phyloP scores from a whole-genome alignment of 441 rosid species.

The Flueggea neowawraea region DNA sequence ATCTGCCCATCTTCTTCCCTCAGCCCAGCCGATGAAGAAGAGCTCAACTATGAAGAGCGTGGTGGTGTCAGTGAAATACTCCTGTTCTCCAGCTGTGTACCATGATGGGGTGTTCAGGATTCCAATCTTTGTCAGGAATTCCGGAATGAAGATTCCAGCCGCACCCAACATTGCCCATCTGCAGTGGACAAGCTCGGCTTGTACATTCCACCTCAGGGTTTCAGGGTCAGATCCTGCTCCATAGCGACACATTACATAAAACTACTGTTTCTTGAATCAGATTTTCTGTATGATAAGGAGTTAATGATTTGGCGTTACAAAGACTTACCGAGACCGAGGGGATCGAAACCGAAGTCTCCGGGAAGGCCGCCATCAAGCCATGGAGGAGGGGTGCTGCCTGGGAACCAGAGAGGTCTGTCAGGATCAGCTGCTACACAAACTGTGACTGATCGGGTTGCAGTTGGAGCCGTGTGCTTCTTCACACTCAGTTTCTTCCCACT shows the following conservation, averaged over 20 bases:
- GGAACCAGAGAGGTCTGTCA: constrained; percentile 94
- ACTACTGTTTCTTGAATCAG: background rate
- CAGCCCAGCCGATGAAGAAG: constrained; percentile 92
- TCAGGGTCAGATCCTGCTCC: constrained; percentile 85
- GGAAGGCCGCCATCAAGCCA: constrained; percentile 99
- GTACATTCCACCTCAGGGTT: constrained; percentile 86
- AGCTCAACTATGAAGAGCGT: constrained; percentile 80
- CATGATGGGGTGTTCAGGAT: constrained; percentile 91
- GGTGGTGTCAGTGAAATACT: constrained; percentile 96
- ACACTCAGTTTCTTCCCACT: constrained; percentile 66
- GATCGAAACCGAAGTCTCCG: constrained; percentile 96
- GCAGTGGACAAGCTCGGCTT: constrained; percentile 88
- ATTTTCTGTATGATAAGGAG: background rate
- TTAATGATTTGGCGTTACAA: background rate
- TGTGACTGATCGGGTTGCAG: constrained; percentile 19
- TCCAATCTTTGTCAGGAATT: constrained; percentile 82
- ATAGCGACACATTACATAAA: background rate
- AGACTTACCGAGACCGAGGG: constrained; percentile 82
- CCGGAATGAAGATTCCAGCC: constrained; percentile 95
- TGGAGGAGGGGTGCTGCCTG: constrained; percentile 94
- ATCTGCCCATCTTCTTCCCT: constrained; percentile 97
- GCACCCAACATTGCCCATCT: constrained; percentile 98
- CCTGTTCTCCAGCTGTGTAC: constrained; percentile 83
- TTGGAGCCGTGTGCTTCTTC: constrained; percentile 28
- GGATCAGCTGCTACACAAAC: constrained; percentile 71